These are phyloP conservation scores for Cercospora sojina DNA, from an alignment of 2,329 filamentous ascomycete genomes.

Conservation along the genomic window DNA sequence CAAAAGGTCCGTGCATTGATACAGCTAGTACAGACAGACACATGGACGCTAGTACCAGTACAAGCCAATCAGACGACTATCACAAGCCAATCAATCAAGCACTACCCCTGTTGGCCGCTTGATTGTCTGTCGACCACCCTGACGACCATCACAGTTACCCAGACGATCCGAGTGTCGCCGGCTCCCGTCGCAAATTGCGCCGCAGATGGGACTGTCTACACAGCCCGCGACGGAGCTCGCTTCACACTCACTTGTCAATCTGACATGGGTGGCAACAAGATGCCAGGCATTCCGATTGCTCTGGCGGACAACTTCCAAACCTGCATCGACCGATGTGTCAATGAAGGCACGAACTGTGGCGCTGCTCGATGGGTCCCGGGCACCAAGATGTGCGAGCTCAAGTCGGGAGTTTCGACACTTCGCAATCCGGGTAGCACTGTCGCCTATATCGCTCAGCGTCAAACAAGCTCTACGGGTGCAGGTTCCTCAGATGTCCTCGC, in stretches of 20 bases:
- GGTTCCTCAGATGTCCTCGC: not conserved
- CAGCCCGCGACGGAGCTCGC: not conserved
- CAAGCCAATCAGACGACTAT: too few species aligned
- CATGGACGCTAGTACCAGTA: too few species aligned
- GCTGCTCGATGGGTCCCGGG: not conserved
- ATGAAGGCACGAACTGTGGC: not conserved
- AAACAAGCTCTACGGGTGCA: not conserved
- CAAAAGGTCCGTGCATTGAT: too few species aligned
- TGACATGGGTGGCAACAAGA: not conserved
- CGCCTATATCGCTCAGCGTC: not conserved
- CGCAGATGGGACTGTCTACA: not conserved
- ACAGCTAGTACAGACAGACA: too few species aligned
- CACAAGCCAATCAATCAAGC: too few species aligned
- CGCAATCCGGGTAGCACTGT: not conserved
- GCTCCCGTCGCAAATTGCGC: not conserved
- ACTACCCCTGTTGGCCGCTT: too few species aligned
- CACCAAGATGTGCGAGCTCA: not conserved
- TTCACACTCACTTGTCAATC: not conserved
- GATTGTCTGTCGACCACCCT: too few species aligned
- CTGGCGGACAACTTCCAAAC: not conserved
- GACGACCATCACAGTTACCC: not conserved
- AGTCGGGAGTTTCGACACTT: not conserved
- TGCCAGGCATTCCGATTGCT: not conserved
- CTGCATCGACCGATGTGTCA: not conserved
- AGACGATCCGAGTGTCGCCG: not conserved